These are phyloP conservation scores for Exophiala calicioides DNA, from an alignment of 2,329 filamentous ascomycete species.

Conservation along the genomic window DNA sequence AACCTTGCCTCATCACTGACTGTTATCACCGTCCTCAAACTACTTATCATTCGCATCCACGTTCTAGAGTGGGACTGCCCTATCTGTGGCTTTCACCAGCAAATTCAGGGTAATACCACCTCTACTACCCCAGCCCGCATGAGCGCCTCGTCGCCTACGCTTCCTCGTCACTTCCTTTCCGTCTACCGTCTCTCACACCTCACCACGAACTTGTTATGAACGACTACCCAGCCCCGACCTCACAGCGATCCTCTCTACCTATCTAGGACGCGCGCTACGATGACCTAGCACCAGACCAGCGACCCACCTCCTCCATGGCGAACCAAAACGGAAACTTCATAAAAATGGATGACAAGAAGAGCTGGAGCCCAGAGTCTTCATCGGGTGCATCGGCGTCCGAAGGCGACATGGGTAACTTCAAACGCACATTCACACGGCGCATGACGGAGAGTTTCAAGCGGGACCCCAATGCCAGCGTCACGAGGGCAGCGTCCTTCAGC, in stretches of 20 bases:
- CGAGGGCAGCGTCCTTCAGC: slow-evolving; percentile 27
- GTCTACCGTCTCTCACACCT: too few species aligned
- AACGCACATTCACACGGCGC: slow-evolving; percentile 25
- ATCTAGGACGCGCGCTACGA: background rate
- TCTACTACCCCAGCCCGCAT: background rate
- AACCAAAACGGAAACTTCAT: slow-evolving; percentile 7
- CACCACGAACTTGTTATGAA: too few species aligned
- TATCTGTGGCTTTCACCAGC: slow-evolving; percentile 3
- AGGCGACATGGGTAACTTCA: slow-evolving; percentile 25
- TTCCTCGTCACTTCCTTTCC: background rate
- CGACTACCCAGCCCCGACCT: too few species aligned
- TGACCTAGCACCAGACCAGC: background rate
- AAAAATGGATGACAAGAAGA: slow-evolving; percentile 29
- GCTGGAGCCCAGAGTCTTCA: slow-evolving; percentile 28
- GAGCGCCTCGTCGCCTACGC: background rate
- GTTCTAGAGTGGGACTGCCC: background rate
- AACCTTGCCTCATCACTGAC: too few species aligned
- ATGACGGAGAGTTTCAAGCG: slow-evolving; percentile 35
- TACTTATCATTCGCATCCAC: too few species aligned
- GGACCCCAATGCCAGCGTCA: slow-evolving; percentile 34
- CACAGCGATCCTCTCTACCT: too few species aligned
- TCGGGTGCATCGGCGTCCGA: slow-evolving; percentile 25
- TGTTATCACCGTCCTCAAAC: too few species aligned
- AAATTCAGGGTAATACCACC: background rate
- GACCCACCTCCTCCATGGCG: slow-evolving; percentile 5